Evolutionary conservation across 2,329 filamentous ascomycete genomes (phyloP).

Genomic region (Ramularia endophylla): DNA sequence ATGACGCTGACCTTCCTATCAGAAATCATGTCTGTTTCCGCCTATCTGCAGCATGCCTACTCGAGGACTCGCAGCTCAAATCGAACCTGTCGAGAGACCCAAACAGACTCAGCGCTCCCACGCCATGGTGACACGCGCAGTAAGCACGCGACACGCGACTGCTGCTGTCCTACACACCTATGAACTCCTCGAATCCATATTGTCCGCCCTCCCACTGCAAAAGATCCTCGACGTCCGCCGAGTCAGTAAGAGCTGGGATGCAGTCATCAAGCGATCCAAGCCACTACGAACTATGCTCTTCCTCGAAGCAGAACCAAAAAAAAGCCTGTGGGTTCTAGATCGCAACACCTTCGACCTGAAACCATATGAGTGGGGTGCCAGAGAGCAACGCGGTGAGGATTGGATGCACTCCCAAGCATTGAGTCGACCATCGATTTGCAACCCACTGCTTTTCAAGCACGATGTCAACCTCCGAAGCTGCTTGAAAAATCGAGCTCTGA

Average conservation of each 20-base stretch:
- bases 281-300: constrained; percentile 4
- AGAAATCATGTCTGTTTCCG: too few species aligned
- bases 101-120: constrained; percentile 2
- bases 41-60: too few species aligned
- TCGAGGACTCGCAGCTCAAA: too few species aligned
- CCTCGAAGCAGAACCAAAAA: not conserved
- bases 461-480: not conserved
- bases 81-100: too few species aligned
- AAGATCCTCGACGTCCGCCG: constrained; percentile 9
- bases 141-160: constrained; percentile 1
- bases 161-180: constrained; percentile 13
- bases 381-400: not conserved
- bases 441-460: constrained; percentile 8
- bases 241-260: constrained; percentile 20
- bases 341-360: not conserved
- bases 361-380: not conserved
- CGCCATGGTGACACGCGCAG: constrained; percentile 11
- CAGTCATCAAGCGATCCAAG: constrained; percentile 4
- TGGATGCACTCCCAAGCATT: not conserved
- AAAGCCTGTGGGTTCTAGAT: constrained; percentile 3
- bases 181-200: constrained; percentile 17
- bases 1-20: too few species aligned
- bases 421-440: constrained; percentile 3
- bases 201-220: constrained; percentile 9
- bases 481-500: not conserved